Evolutionary conservation across 768 basidiomycete genomes (phyloP), one percentile per base, ranked within the genome.

Genomic region (Agaricus blazei): DNA sequence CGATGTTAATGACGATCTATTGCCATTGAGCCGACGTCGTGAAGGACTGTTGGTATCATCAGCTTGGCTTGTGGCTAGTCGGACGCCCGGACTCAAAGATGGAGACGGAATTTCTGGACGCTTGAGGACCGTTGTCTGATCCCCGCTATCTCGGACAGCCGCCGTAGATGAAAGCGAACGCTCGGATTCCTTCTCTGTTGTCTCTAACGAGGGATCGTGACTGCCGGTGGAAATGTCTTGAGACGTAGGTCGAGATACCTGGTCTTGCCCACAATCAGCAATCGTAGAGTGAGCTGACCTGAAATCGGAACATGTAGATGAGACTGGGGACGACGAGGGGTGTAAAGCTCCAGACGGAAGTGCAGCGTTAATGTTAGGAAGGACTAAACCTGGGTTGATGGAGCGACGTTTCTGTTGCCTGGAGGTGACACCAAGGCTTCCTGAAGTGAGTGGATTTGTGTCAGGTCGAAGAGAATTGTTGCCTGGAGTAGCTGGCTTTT

Each of bases 341-440:
- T 68, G 63, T 23, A 64, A 55, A 24, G 61, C 58, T 45, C 63
- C 53, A 27, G 63, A 48, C 44, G 61, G 59, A 26, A 59, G 51
- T 41, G 62, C 54, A 9, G 63, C 47, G 44, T 63, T 70, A 56
- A 73, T 68, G 57, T 71, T 64, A 31, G 70, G 64, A 53, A 78
- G 62, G 4, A 66, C 59, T 24, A 77, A 63, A 43, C 70, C 76
- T 6, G 78, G 78, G 59, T 79, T 79, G 48, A 80, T 79, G 36
- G 79, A 79, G 45, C 75, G 73, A 40, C 77, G 74, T 61, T 74
- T 78, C 37, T 77, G 74, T 37, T 68, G 68, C 23, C 70, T 66
- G 5, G 75, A 71, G 4, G 75, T 73, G 11, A 70, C 72, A 46
- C 67, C 63, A 36, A 75, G 68, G 23, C 68, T 65, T 24, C 68